phyloP scores from a whole-genome alignment of 352 stramenopile species.

The Phytopythium sindhum region DNA sequence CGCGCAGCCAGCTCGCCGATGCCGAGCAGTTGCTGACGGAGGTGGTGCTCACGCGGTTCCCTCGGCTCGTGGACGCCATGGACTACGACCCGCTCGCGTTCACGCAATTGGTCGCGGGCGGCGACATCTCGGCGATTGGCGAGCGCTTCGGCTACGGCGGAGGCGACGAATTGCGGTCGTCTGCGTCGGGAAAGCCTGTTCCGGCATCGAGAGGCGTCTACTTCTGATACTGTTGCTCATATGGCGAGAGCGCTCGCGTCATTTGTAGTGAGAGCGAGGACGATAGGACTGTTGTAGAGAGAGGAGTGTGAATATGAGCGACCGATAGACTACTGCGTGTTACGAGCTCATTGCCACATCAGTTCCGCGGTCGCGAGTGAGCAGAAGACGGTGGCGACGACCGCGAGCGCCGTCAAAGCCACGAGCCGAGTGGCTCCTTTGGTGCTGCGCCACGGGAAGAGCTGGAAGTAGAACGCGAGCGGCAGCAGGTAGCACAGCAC shows the following conservation, averaged over 20 bases:
- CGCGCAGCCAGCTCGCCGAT: constrained; percentile 29
- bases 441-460: constrained; percentile 40
- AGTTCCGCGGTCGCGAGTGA: constrained; percentile 54
- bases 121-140: constrained; percentile 21
- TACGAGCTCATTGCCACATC: constrained; percentile 8
- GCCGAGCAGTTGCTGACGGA: constrained; percentile 64
- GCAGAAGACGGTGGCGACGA: constrained; percentile 50
- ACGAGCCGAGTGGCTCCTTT: constrained; percentile 23
- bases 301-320: not conserved
- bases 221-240: not conserved
- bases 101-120: constrained; percentile 57
- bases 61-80: constrained; percentile 71
- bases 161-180: not conserved
- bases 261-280: not conserved
- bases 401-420: constrained; percentile 24
- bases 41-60: constrained; percentile 62
- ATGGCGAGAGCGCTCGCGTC: not conserved
- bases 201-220: not conserved
- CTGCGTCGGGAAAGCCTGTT: not conserved
- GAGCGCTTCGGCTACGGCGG: not conserved
- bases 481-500: constrained; percentile 76
- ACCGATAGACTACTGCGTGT: not conserved
- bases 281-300: not conserved
- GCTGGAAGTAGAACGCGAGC: constrained; percentile 46
- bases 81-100: constrained; percentile 76